Evolutionary conservation across 768 basidiomycete species (phyloP).

Genomic region (Zangia roseola): DNA sequence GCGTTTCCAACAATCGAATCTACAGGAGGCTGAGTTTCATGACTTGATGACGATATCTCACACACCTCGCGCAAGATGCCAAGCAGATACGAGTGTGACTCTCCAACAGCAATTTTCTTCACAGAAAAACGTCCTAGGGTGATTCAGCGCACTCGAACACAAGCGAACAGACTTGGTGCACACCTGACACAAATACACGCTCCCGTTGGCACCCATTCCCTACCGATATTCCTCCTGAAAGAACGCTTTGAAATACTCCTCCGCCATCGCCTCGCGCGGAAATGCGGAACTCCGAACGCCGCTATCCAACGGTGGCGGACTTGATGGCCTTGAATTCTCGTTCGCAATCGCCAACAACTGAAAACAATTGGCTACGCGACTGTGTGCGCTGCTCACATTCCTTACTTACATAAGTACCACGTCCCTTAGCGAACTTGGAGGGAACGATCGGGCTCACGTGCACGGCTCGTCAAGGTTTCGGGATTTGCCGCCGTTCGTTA

Average conservation of each 20-base stretch:
- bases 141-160: slow-evolving; percentile 3
- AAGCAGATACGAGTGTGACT: slow-evolving; percentile 82
- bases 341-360: slow-evolving; percentile 73
- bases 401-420: too few relatives aligned
- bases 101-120: slow-evolving; percentile 94
- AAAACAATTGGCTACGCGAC: slow-evolving; percentile 76
- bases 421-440: too few relatives aligned
- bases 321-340: slow-evolving; percentile 54
- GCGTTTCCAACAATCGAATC: slow-evolving; percentile 81
- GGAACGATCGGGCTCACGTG: too few relatives aligned
- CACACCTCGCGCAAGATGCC: slow-evolving; percentile 75
- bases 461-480: too few relatives aligned
- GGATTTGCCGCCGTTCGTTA: too few relatives aligned
- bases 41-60: neutral
- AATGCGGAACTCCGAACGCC: slow-evolving; percentile 40
- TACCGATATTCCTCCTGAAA: slow-evolving; percentile 87
- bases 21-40: slow-evolving; percentile 21
- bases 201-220: slow-evolving; percentile 95
- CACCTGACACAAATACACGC: slow-evolving; percentile 86
- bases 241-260: slow-evolving; percentile 91
- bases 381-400: slow-evolving; percentile 44
- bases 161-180: slow-evolving; percentile 9
- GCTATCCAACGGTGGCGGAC: slow-evolving; percentile 38
- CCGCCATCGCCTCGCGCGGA: slow-evolving; percentile 73
- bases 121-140: slow-evolving; percentile 79